Evolutionary conservation across 371 early-diverging fungal genomes (phyloP).

Genomic region (Mucor lusitanicus): DNA sequence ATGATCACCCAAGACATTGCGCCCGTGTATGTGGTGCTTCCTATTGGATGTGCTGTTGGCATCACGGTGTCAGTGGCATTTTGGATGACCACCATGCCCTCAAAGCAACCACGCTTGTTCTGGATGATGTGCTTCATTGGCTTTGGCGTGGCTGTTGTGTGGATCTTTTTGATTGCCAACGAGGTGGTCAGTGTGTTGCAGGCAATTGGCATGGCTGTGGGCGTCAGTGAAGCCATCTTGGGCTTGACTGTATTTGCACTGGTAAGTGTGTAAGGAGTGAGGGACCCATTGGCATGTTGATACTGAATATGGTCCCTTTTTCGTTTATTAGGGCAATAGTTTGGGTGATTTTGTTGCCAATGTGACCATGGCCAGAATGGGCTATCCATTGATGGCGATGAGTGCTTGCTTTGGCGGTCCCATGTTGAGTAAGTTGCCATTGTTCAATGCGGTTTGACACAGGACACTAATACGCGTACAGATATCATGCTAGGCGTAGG

Average conservation of each 20-base stretch:
- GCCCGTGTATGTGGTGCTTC: constrained; percentile 24
- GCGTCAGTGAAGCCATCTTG: constrained; percentile 77
- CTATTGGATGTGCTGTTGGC: constrained; percentile 29
- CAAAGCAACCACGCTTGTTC: constrained; percentile 34
- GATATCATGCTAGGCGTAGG: constrained; percentile 79
- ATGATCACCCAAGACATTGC: constrained; percentile 27
- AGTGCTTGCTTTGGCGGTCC: constrained; percentile 88
- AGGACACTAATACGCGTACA: constrained; percentile 8
- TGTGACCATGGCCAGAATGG: constrained; percentile 80
- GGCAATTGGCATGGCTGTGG: constrained; percentile 74
- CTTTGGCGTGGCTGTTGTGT: constrained; percentile 69
- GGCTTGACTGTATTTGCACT: constrained; percentile 84
- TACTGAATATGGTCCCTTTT: no score
- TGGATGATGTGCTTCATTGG: constrained; percentile 69
- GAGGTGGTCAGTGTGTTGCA: constrained; percentile 83
- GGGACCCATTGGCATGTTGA: no score
- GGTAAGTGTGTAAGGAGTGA: constrained; percentile 37
- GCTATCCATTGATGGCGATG: constrained; percentile 84
- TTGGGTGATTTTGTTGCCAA: constrained; percentile 86
- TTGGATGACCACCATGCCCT: constrained; percentile 32
- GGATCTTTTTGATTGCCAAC: constrained; percentile 84
- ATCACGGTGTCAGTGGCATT: constrained; percentile 19
- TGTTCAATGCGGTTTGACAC: not conserved
- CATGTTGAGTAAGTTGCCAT: constrained; percentile 64
- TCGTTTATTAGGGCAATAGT: constrained; percentile 69